A percentile compares a stretch with the other conserved stretches of the same genome.
phyloP scores from a whole-genome alignment of 768 basidiomycete genomes.

The Naganishia onofrii region DNA sequence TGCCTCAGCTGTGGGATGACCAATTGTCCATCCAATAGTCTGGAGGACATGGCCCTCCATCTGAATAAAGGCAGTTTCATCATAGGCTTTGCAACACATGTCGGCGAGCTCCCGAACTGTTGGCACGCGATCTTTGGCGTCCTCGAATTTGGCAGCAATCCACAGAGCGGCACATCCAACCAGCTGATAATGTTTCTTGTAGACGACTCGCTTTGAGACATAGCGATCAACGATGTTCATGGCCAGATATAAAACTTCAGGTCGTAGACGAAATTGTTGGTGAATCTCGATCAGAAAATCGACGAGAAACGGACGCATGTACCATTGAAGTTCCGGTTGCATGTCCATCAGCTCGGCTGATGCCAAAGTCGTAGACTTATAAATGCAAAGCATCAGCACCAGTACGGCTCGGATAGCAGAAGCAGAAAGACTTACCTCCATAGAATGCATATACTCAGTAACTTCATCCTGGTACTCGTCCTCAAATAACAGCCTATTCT shows the following conservation, averaged over 20 bases:
- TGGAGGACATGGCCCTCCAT: slow-evolving; percentile 94
- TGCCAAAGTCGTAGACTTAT: slow-evolving; percentile 64
- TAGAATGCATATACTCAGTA: slow-evolving; percentile 87
- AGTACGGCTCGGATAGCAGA: background rate
- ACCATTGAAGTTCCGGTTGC: slow-evolving; percentile 98
- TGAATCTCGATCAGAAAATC: slow-evolving; percentile 99
- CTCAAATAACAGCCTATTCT: slow-evolving; percentile 68
- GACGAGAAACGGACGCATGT: slow-evolving; percentile 97
- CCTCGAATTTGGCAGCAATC: slow-evolving; percentile 99
- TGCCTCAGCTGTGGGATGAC: slow-evolving; percentile 95
- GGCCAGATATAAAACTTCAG: slow-evolving; percentile 96
- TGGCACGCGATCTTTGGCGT: slow-evolving; percentile 96
- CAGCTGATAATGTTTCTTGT: slow-evolving; percentile 98
- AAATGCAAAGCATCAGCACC: slow-evolving; percentile 23
- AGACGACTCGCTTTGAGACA: slow-evolving; percentile 95
- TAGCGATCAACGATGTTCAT: slow-evolving; percentile 99
- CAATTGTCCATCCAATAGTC: slow-evolving; percentile 93
- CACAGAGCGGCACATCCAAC: slow-evolving; percentile 97
- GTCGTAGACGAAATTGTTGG: slow-evolving; percentile 93
- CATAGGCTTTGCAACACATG: slow-evolving; percentile 94
- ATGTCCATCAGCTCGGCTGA: slow-evolving; percentile 97
- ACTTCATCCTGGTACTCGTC: slow-evolving; percentile 96
- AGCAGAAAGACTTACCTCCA: slow-evolving; percentile 74
- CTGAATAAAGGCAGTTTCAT: slow-evolving; percentile 95
- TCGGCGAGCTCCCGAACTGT: slow-evolving; percentile 89